A percentile compares a stretch with the other conserved stretches of the same genome.
These are phyloP conservation scores for Debaryomyces robertsiae DNA, from an alignment of 1,139 yeast species.

Conservation along the genomic window DNA sequence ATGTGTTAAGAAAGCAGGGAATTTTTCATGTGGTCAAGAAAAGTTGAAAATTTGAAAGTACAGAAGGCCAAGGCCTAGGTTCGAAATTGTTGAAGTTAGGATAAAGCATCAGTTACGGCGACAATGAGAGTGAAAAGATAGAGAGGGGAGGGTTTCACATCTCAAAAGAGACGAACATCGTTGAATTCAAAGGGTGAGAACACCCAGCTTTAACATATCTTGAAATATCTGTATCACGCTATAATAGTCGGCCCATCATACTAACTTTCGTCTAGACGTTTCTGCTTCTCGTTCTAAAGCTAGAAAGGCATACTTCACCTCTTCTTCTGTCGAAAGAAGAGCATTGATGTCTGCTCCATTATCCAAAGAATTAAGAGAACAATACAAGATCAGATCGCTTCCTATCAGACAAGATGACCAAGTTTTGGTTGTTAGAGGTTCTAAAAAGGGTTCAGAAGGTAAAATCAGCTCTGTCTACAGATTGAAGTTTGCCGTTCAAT, in stretches of 20 bases:
- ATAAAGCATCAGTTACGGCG: too few relatives aligned
- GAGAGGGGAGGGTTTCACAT: neutral
- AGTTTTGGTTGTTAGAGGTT: slow-evolving; percentile 96
- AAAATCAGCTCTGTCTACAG: slow-evolving; percentile 98
- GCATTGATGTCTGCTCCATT: slow-evolving; percentile 96
- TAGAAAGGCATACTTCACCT: slow-evolving; percentile 99
- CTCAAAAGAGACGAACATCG: neutral
- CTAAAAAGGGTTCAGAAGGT: slow-evolving; percentile 99
- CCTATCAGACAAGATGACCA: slow-evolving; percentile 99
- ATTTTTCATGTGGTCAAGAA: too few relatives aligned
- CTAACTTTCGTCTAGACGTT: slow-evolving; percentile 68
- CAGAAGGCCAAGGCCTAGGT: too few relatives aligned
- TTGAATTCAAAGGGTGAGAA: too few relatives aligned
- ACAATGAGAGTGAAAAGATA: neutral
- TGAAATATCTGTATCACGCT: slow-evolving; percentile 3
- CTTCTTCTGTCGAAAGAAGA: slow-evolving; percentile 97
- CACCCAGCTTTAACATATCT: slow-evolving; percentile 1
- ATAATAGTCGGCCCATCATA: slow-evolving; percentile 16
- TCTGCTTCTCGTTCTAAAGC: slow-evolving; percentile 99
- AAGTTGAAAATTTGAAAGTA: too few relatives aligned
- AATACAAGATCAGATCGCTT: slow-evolving; percentile 93
- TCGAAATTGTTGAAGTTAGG: too few relatives aligned
- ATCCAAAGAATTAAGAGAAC: slow-evolving; percentile 97
- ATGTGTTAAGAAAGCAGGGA: too few relatives aligned
- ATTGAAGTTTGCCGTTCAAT: slow-evolving; percentile 95